Base-by-base conservation (phyloP, 2,329 filamentous ascomycete species). In the Sphaerostilbella broomeana region DNA sequence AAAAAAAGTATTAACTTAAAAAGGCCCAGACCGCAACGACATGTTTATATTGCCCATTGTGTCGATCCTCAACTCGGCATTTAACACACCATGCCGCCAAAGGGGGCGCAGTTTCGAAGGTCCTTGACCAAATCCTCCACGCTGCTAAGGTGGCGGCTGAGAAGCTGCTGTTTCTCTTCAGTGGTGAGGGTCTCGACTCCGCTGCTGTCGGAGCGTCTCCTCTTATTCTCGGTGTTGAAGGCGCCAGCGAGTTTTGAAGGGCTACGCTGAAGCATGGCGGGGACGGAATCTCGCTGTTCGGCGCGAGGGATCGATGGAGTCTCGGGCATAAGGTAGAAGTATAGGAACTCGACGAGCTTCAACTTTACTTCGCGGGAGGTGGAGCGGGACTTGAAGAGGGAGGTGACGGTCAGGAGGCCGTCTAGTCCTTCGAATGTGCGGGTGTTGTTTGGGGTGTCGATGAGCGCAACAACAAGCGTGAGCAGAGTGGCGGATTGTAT, bases 251-350 rank as follows among this genome's bases (percentile, higher is more conserved):
- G 65, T 62, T 85, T 86, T 60, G 76, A 84, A 1, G 81, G 79
- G 55, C 78, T 84, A 45, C 79, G 73, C 60, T 82, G 78, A 45
- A 80, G 62, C 54, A 80, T 69, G 17, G 63, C 67, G 6, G 72
- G 67, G 7, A 72, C 55, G 2, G 68, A 69, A 43, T 63, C 62
- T 35, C 62, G 63, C 35, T 61, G 59, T 15, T 62, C 65, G 45
- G 72, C 67, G 46, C 64, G 64, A 5, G 75, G 72, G 46, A 74
- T 72, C 15, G 73, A 67, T 30, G 73, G 80, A 1, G 77, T 78
- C 65, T 98, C 92, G 35, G 90, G 89, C 83, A 97, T 95, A 51
- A 98, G 81, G 63, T 97, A 98, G 64, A 97, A 97, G 70, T 97
- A 97, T 36, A 98, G 68, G 58, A 97, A 97, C 62, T 97, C 92